A percentile compares a stretch with the other conserved stretches of the same genome.
Conservation (phyloP, 2,329 filamentous ascomycete species). For the Cyanodermella asteris region DNA sequence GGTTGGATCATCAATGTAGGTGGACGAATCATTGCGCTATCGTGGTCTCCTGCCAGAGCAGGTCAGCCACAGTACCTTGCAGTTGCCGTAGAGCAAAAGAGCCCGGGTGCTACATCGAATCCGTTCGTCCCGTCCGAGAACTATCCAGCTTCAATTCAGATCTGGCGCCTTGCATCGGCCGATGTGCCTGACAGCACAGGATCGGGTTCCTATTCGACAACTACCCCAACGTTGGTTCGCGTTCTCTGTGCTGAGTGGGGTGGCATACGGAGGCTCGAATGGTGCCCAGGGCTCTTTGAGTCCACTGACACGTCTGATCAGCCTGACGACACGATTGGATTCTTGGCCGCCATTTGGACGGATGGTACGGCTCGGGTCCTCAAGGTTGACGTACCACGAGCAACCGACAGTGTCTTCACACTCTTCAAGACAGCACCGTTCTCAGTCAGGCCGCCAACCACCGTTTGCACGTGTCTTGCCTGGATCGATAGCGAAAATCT, state of each 20-base stretch:
- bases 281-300: constrained; percentile 28
- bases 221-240: constrained; percentile 25
- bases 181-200: background rate
- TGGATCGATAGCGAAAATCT: constrained; percentile 36
- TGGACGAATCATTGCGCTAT: constrained; percentile 26
- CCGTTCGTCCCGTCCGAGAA: constrained; percentile 28
- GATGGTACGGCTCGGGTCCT: constrained; percentile 35
- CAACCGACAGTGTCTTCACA: background rate
- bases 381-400: constrained; percentile 17
- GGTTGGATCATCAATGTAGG: constrained; percentile 37
- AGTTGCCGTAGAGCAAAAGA: constrained; percentile 17
- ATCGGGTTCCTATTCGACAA: no score
- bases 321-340: constrained; percentile 19
- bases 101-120: constrained; percentile 15
- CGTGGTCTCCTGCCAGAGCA: constrained; percentile 23
- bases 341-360: constrained; percentile 35
- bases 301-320: constrained; percentile 13
- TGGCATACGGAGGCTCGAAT: constrained; percentile 30
- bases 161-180: constrained; percentile 31
- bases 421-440: constrained; percentile 26
- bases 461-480: constrained; percentile 31
- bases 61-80: constrained; percentile 34
- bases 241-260: constrained; percentile 37
- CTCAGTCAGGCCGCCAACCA: constrained; percentile 25
- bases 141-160: constrained; percentile 30